Base-by-base conservation (phyloP, 768 basidiomycete genomes). In the Termitomyces sp. region DNA sequence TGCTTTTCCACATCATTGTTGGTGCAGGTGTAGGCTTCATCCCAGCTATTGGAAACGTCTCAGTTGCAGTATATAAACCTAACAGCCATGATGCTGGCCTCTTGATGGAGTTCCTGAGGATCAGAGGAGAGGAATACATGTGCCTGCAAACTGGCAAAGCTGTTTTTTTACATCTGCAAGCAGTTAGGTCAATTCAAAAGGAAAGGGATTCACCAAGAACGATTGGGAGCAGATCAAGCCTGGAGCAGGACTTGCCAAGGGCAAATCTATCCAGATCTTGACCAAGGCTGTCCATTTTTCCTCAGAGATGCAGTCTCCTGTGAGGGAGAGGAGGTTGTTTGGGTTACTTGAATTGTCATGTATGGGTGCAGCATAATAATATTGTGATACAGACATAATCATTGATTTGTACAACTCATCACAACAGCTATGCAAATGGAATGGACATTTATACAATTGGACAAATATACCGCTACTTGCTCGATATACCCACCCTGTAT, bases 11-110 rank as follows among this genome's bases (percentile, higher is more conserved):
- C 72, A 88, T 90, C 61, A 76, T 79, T 14, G 69, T 94, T 23
- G 85, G 88, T 10, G 83, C 82, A 5, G 76, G 74, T 0, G 74
- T 89, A 12, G 88, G 91, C 1, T 66, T 79, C 27, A 66, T 95
- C 3, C 93, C 93, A 0, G 53, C 88, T 41, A 75, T 82, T 3
- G 94, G 94, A 3, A 91, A 94, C 69, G 62, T 97, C 27, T 64
- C 85, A 1, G 71, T 94, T 35, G 92, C 89, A 1, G 70, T 81
- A 3, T 96, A 76, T 78, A 95, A 94, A 67, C 85, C 93, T 19
- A 98, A 98, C 70, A 89, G 86, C 16, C 79, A 94, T 58, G 97
- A 98, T 64, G 94, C 92, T 11, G 81, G 81, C 5, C 73, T 97
- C 47, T 76, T 98, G 46, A 92, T 95, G 66, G 91, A 94, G 68